Conservation (phyloP, 2,329 filamentous ascomycete species). For the Pochonia chlamydosporia region DNA sequence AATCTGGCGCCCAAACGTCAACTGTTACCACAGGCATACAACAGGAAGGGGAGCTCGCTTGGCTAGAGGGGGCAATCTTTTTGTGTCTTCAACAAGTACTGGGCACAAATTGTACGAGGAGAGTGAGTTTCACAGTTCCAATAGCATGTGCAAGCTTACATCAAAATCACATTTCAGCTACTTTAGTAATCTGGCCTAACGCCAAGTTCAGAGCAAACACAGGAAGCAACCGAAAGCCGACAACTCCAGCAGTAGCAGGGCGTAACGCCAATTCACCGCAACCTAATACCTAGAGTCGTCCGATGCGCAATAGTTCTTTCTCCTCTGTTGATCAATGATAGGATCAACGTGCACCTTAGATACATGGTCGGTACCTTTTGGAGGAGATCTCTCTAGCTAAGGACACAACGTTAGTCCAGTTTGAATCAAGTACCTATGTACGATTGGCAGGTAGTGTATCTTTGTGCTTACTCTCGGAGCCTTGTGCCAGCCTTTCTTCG, state of each 20-base stretch:
- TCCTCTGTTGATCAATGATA: conserved; percentile 13
- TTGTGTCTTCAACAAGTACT: neutral
- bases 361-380: neutral
- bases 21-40: neutral
- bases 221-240: no score
- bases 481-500: conserved; percentile 18
- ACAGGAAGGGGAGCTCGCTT: neutral
- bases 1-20: no score
- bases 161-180: neutral
- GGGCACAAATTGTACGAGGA: neutral
- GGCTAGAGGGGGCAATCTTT: neutral
- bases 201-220: no score
- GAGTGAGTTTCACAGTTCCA: neutral
- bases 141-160: neutral
- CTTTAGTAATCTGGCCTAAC: neutral
- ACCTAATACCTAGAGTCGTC: conserved; percentile 16
- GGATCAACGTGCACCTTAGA: conserved; percentile 10
- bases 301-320: conserved; percentile 16
- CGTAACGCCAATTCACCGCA: no score
- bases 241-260: no score
- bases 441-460: neutral
- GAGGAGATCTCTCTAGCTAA: neutral
- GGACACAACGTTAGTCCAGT: neutral
- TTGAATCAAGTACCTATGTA: neutral
- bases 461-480: conserved; percentile 4